Percentiles rank a stretch among this genome's conserved stretches.
phyloP scores from a whole-genome alignment of 495 filamentous ascomycete species.

The Cryomyces antarcticus region DNA sequence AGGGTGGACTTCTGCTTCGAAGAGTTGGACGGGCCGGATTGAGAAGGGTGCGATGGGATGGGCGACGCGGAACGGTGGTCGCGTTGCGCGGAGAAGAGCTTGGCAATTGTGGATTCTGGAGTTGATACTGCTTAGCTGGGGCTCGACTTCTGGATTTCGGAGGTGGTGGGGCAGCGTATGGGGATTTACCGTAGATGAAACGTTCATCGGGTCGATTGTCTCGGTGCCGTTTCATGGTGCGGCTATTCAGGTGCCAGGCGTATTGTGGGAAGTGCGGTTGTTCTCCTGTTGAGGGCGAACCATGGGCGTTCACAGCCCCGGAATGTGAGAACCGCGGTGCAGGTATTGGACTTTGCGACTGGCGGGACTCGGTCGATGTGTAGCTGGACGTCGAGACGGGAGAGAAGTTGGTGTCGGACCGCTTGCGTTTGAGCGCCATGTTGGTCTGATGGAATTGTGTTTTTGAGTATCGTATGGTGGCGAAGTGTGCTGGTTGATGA shows the following conservation, averaged over 20 bases:
- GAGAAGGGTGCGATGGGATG: constrained; percentile 2
- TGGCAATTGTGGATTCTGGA: constrained; percentile 16
- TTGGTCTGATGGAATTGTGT: neutral
- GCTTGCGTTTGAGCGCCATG: constrained; percentile 22
- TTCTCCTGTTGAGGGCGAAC: constrained; percentile 3
- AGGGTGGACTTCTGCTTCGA: constrained; percentile 15
- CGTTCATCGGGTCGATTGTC: constrained; percentile 18
- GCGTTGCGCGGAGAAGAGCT: constrained; percentile 18
- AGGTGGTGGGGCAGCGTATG: neutral
- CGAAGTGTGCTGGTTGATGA: neutral
- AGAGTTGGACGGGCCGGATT: neutral
- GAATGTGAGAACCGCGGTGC: constrained; percentile 3
- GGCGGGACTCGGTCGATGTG: constrained; percentile 3
- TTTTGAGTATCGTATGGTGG: neutral
- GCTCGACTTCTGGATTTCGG: neutral
- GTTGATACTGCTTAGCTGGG: neutral
- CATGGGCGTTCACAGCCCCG: constrained; percentile 2
- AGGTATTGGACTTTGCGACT: constrained; percentile 8
- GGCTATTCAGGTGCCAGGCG: constrained; percentile 3
- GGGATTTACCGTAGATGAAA: constrained; percentile 13
- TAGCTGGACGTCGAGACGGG: constrained; percentile 12
- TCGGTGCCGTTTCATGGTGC: constrained; percentile 18
- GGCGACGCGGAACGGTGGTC: constrained; percentile 7
- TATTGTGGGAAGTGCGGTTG: constrained; percentile 1
- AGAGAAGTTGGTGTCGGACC: constrained; percentile 12